Base-by-base conservation (phyloP, 176 grass and related monocot species). In the Zoysia japonica region DNA sequence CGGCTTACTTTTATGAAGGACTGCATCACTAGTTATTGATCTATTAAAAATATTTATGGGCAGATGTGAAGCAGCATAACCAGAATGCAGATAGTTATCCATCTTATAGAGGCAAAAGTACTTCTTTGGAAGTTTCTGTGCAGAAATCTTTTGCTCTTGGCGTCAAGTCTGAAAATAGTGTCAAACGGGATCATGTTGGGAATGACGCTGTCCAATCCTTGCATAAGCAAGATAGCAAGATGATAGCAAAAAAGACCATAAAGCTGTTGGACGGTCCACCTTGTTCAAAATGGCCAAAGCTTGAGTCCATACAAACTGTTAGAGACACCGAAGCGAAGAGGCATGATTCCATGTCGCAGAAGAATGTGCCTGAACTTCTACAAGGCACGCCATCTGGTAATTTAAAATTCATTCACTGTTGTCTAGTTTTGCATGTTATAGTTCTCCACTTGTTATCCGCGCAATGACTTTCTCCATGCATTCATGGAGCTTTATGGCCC, bases 211-310 rank as follows among this genome's bases (percentile, higher is more conserved):
- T 85, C 44, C 76, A 88, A 83, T 85, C 90, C 51, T 68, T 88
- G 37, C 82, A 87, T 64, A 96, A 90, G 75, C 88, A 88, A 77
- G 93, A 86, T 64, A 76, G 50, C 28, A 96, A 90, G 56, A 9
- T 78, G 62, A 40, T 68, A 28, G 47, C 67, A 16, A 96, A 96
- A 87, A 92, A 89, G 79, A 86, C 90, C 55, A 87, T 90, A 77
- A 96, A 96, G 80, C 84, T 87, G 65, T 83, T 92, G 69, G 84
- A 80, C 56, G 82, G 60, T 50, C 84, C 89, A 56, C 85, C 88
- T 71, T 92, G 87, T 78, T 63, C 90, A 35, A 96, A 96, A 87
- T 88, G 85, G 67, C 90, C 88, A 79, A 96, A 89, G 71, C 80
- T 93, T 71, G 93, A 96, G 75, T 72, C 87, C 49, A 76, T 71